These are phyloP conservation scores for Eucalyptus cloeziana DNA, from an alignment of 345 rosid species.

Conservation along the genomic window DNA sequence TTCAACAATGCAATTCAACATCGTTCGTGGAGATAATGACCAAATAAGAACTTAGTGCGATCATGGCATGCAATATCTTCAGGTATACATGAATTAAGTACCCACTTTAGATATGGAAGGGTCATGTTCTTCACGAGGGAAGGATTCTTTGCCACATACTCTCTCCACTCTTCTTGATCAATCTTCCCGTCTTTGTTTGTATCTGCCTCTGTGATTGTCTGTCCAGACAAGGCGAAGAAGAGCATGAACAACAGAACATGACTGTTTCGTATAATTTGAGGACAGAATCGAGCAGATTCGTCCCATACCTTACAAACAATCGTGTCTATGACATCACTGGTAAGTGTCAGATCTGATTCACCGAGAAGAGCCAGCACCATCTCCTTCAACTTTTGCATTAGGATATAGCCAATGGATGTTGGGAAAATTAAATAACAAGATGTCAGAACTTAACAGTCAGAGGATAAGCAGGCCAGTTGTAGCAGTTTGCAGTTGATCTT, in stretches of 20 bases:
- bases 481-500: background rate
- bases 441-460: background rate
- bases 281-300: background rate
- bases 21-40: background rate
- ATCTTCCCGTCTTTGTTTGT: conserved; percentile 64
- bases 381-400: conserved; percentile 39
- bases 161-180: conserved; percentile 67
- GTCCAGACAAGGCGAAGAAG: background rate
- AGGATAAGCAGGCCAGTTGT: background rate
- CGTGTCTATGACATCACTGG: conserved; percentile 35
- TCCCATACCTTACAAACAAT: conserved; percentile 52
- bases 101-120: conserved; percentile 50
- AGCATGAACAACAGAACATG: background rate
- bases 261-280: background rate
- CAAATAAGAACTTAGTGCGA: background rate
- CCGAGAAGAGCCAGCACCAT: conserved; percentile 62
- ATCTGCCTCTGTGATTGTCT: conserved; percentile 61
- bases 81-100: background rate
- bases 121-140: conserved; percentile 71
- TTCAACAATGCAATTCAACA: background rate
- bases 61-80: background rate
- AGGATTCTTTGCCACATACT: conserved; percentile 42
- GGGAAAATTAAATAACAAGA: background rate
- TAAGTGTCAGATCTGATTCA: conserved; percentile 52
- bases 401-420: background rate